A percentile compares a stretch with the other conserved stretches of the same genome.
These are phyloP conservation scores for Fusarium clavum DNA, from an alignment of 2,329 filamentous ascomycete genomes.

Conservation along the genomic window DNA sequence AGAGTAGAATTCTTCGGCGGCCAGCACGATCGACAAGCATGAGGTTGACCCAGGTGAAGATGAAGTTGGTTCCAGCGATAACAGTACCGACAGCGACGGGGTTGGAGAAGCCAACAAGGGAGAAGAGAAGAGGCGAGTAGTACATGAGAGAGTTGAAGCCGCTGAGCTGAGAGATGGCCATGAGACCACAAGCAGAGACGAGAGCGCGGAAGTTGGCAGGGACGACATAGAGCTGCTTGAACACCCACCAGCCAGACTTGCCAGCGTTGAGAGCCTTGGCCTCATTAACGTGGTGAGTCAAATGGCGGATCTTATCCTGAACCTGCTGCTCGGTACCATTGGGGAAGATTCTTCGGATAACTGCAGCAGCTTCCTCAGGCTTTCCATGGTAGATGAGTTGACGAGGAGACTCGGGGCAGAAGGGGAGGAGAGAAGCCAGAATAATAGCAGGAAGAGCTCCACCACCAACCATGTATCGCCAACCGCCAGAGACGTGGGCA, in stretches of 20 bases:
- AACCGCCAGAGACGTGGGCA: conserved; percentile 56
- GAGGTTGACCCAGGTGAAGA: conserved; percentile 62
- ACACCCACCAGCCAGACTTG: conserved; percentile 55
- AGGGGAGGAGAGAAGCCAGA: conserved; percentile 55
- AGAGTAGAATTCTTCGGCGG: conserved; percentile 57
- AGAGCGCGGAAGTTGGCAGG: conserved; percentile 59
- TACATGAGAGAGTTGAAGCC: conserved; percentile 66
- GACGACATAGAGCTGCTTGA: conserved; percentile 59
- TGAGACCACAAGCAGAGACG: conserved; percentile 61
- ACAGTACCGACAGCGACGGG: conserved; percentile 59
- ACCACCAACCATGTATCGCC: conserved; percentile 62
- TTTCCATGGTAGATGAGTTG: conserved; percentile 59
- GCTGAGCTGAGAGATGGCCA: conserved; percentile 63
- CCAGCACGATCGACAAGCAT: conserved; percentile 59
- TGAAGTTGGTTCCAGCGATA: conserved; percentile 59
- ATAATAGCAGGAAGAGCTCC: conserved; percentile 61
- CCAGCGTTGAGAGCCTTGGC: conserved; percentile 53
- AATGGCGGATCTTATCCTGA: conserved; percentile 57
- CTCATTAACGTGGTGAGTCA: conserved; percentile 53
- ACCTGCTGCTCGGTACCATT: conserved; percentile 57
- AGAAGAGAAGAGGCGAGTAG: conserved; percentile 62
- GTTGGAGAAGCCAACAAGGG: conserved; percentile 62
- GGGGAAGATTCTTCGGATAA: conserved; percentile 56
- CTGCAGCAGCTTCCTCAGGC: conserved; percentile 53
- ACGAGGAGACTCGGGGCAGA: conserved; percentile 62